Conservation (phyloP, 768 basidiomycete genomes). For the Naganishia randhawae region DNA sequence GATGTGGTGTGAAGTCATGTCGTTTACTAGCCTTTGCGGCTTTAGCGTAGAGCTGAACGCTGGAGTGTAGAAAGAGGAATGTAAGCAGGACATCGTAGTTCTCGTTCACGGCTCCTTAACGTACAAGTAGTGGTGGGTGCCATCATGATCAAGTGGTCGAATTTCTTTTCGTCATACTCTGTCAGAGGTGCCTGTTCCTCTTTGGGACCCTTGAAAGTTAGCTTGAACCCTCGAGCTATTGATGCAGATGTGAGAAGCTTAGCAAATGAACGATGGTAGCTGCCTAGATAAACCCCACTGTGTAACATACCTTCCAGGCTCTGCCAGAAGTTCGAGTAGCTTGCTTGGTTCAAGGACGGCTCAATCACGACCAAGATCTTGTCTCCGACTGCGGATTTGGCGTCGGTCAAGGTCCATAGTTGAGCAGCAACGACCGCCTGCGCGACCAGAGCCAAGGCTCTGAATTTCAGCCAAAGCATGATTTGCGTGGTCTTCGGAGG, state of each 20-base stretch:
- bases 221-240: constrained; percentile 72
- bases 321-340: constrained; percentile 78
- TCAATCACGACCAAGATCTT: constrained; percentile 78
- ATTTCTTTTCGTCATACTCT: constrained; percentile 68
- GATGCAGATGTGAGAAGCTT: not conserved
- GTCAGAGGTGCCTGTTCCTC: constrained; percentile 65
- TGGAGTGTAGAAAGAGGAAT: constrained; percentile 61
- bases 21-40: constrained; percentile 56
- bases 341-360: constrained; percentile 60
- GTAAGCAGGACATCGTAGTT: not conserved
- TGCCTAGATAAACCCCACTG: not conserved
- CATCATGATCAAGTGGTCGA: constrained; percentile 81
- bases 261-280: constrained; percentile 15
- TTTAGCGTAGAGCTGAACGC: constrained; percentile 78
- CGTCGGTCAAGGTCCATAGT: constrained; percentile 25
- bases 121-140: constrained; percentile 80
- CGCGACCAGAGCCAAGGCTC: constrained; percentile 9
- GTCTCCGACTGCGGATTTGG: constrained; percentile 43
- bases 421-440: constrained; percentile 9
- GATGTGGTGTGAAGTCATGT: constrained; percentile 57
- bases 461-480: constrained; percentile 21
- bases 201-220: constrained; percentile 81
- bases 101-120: constrained; percentile 31
- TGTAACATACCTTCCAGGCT: constrained; percentile 64
- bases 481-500: constrained; percentile 5